Evolutionary conservation across 108 stramenopile species (phyloP), one percentile per base, ranked within the genome.

Genomic region (Fistulifera pelliculosa): DNA sequence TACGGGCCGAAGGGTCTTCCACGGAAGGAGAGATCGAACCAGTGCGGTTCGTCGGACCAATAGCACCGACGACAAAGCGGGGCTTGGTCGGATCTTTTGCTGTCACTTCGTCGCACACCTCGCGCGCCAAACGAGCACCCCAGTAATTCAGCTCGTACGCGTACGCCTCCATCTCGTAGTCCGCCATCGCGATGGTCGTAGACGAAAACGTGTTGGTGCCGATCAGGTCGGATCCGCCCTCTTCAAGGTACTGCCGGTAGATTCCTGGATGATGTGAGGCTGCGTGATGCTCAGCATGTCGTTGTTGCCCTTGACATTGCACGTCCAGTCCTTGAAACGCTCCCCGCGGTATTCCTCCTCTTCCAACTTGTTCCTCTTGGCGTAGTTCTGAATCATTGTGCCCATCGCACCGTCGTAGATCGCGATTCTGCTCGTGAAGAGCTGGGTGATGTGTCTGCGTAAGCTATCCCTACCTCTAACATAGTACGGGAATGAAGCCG

Each of bases 341-440:
- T 96, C 94, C 15, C 94, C 96, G 21, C 96, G 79, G 73, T 85
- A 96, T 25, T 92, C 93, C 31, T 77, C 93, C 63, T 96, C 96
- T 41, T 84, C 87, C 15, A 96, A 74, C 62, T 66, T 84, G 75
- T 85, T 75, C 59, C 66, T 71, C 70, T 90, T 84, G 54, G 79
- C 56, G 51, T 93, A 87, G 60, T 94, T 92, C 66, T 97, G 94
- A 62, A 97, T 97, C 94, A 96, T 95, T 24, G 96, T 95, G 17
- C 94, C 96, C 94, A 97, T 95, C 54, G 93, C 96, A 45, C 96
- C 96, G 58, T 97, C 94, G 62, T 94, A 95, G 50, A 94, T 89
- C 54, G 87, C 83, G 54, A 92, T 86, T 48, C 78, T 65, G 19
- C 52, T 66, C 1, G 66, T 66, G 68, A 92, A 92, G 39, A 87